A percentile compares a stretch with the other conserved stretches of the same genome.
Conservation (phyloP, 2,329 filamentous ascomycete genomes). For the Trichoderma sp. region DNA sequence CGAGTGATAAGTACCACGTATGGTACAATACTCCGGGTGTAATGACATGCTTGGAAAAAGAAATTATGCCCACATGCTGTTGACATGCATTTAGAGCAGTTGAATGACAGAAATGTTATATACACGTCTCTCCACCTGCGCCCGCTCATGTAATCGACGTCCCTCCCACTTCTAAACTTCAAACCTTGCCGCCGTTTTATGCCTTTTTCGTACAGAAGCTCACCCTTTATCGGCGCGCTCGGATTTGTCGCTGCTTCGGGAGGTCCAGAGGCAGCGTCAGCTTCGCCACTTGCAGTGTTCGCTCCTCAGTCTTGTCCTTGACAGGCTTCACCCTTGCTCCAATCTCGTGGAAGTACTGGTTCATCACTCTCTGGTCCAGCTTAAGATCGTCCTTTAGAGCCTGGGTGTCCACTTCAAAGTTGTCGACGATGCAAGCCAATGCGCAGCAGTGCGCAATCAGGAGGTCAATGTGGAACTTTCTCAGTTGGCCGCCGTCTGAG, state of each 20-base stretch:
- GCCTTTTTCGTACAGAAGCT: background rate
- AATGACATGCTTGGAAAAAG: background rate
- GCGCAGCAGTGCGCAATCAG: conserved; percentile 74
- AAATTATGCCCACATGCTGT: background rate
- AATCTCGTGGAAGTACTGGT: conserved; percentile 74
- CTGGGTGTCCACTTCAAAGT: conserved; percentile 72
- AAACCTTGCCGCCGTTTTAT: background rate
- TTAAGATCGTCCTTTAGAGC: conserved; percentile 72
- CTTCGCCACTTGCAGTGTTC: conserved; percentile 62
- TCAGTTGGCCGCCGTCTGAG: conserved; percentile 64
- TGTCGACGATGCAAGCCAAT: conserved; percentile 71
- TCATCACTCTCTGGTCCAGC: conserved; percentile 71
- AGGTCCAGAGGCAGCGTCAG: conserved; percentile 81
- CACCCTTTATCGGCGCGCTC: conserved; percentile 34
- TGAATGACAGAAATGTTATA: conserved; percentile 9
- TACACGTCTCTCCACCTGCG: background rate
- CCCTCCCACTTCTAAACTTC: background rate
- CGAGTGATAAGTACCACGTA: background rate
- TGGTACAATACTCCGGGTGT: background rate
- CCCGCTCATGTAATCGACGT: conserved; percentile 7
- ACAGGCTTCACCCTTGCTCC: conserved; percentile 68
- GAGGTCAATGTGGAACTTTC: conserved; percentile 72
- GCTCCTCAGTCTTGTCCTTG: conserved; percentile 65
- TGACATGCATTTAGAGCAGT: background rate
- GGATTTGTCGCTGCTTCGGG: conserved; percentile 61